Evolutionary conservation across 371 early-diverging fungal genomes (phyloP), one percentile per base, ranked within the genome.

Genomic region (Zychaea mexicana): DNA sequence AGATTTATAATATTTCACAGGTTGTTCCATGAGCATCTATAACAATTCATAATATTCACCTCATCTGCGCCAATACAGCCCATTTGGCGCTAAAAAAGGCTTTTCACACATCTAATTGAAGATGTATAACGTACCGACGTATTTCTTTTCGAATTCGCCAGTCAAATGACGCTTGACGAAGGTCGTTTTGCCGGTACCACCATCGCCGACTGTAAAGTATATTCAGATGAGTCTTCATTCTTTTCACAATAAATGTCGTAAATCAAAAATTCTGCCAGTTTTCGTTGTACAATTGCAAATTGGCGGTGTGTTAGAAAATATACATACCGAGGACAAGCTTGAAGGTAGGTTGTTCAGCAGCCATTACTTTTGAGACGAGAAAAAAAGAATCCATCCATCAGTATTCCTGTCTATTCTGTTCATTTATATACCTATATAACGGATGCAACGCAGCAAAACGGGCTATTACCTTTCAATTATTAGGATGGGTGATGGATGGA

Each of bases 181-280:
- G 67, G 99, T 99, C 70, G 99, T 99, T 88, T 99, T 99, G 70
- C 99, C 99, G 63, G 99, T 98, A 85, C 99, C 99, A 82, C 99
- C 99, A 83, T 99, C 99, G 68, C 99, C 99, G 76, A 99, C 98
- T 85, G 89, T 42, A 42, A 28, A 42, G 30, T 30, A 54, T 21
- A 59, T 21, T 21, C n/a, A n/a, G n/a, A n/a, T n/a, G n/a, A n/a
- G 28, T 55, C 36, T 22, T 49, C 53, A 19, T 46, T 46, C n/a
- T n/a, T 46, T 46, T 54, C 13, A 21, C 17, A 32, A 9, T 36
- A 36, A 36, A 36, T n/a, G n/a, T n/a, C n/a, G n/a, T n/a, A n/a
- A n/a, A n/a, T n/a, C n/a, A n/a, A n/a, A n/a, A n/a, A n/a, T n/a
- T n/a, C n/a, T n/a, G n/a, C n/a, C n/a, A n/a, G n/a, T n/a, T n/a